A percentile compares a stretch with the other conserved stretches of the same genome.
Conservation (phyloP, 2,329 filamentous ascomycete species). For the Scedosporium minutisporum region DNA sequence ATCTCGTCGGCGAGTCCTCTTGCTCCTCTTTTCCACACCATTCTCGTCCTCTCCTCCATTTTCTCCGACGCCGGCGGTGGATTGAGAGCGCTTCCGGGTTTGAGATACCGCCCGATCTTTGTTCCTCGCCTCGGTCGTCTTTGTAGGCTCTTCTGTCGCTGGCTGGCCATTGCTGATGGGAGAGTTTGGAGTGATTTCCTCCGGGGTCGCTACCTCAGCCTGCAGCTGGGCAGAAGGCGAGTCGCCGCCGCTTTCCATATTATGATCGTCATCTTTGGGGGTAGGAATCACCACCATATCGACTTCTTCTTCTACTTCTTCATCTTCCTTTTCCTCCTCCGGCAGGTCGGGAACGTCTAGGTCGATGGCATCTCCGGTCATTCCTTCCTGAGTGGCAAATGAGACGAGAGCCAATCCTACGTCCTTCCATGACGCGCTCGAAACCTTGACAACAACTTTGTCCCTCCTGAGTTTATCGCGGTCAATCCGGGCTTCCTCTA, state of each 20-base stretch:
- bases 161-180: not conserved
- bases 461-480: not conserved
- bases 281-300: not conserved
- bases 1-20: slow-evolving; percentile 53
- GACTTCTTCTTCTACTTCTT: slow-evolving; percentile 9
- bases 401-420: slow-evolving; percentile 1
- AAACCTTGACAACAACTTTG: not conserved
- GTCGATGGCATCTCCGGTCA: not conserved
- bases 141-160: slow-evolving; percentile 10
- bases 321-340: slow-evolving; percentile 12
- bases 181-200: not conserved
- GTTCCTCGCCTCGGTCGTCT: slow-evolving; percentile 18
- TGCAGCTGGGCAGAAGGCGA: slow-evolving; percentile 4
- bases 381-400: not conserved
- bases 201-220: slow-evolving; percentile 2
- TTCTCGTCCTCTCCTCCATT: slow-evolving; percentile 43
- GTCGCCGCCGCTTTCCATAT: not conserved
- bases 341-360: not conserved
- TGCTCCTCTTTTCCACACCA: slow-evolving; percentile 51
- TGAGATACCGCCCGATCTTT: slow-evolving; percentile 29
- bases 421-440: slow-evolving; percentile 3
- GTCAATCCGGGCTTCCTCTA: slow-evolving; percentile 12
- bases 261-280: not conserved
- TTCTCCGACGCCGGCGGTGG: slow-evolving; percentile 48
- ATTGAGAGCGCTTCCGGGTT: slow-evolving; percentile 53